A percentile compares a stretch with the other conserved stretches of the same genome.
These are phyloP conservation scores for Naganishia antarctica DNA, from an alignment of 768 basidiomycete species.

Conservation along the genomic window DNA sequence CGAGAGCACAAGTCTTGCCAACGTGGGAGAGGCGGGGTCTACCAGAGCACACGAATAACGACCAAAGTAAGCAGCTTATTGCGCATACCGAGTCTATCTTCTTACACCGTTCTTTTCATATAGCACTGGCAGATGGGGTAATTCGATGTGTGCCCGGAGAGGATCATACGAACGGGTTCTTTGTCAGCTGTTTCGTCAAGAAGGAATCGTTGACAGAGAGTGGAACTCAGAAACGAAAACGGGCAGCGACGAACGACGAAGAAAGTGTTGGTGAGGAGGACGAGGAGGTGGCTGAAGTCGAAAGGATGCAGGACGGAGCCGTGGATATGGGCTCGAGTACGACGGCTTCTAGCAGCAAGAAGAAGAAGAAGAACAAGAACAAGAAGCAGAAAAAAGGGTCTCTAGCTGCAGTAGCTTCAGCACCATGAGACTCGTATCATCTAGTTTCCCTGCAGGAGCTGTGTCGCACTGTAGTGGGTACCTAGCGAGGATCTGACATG, in stretches of 20 bases:
- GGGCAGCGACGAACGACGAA: conserved; percentile 1
- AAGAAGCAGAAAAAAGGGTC: conserved; percentile 28
- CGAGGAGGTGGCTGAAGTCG: background rate
- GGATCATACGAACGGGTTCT: conserved; percentile 90
- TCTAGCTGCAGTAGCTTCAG: background rate
- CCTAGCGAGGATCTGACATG: too few species aligned
- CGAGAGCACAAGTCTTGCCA: conserved; percentile 64
- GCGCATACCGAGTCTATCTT: background rate
- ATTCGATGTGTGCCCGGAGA: conserved; percentile 53
- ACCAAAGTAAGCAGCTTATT: conserved; percentile 52
- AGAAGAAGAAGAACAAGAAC: conserved; percentile 20
- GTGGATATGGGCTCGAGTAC: background rate
- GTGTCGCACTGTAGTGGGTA: too few species aligned
- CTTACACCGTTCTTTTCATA: background rate
- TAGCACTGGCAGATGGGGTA: conserved; percentile 54
- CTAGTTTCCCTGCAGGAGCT: too few species aligned
- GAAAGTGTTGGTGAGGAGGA: background rate
- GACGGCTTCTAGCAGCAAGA: background rate
- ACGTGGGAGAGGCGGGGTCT: conserved; percentile 77
- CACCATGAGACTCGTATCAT: background rate
- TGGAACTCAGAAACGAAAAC: background rate
- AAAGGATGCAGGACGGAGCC: background rate
- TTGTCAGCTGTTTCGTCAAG: conserved; percentile 85
- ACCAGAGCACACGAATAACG: conserved; percentile 58
- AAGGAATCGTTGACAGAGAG: background rate